Evolutionary conservation across 2,329 filamentous ascomycete genomes (phyloP).

Genomic region (Macrophomina phaseolina): DNA sequence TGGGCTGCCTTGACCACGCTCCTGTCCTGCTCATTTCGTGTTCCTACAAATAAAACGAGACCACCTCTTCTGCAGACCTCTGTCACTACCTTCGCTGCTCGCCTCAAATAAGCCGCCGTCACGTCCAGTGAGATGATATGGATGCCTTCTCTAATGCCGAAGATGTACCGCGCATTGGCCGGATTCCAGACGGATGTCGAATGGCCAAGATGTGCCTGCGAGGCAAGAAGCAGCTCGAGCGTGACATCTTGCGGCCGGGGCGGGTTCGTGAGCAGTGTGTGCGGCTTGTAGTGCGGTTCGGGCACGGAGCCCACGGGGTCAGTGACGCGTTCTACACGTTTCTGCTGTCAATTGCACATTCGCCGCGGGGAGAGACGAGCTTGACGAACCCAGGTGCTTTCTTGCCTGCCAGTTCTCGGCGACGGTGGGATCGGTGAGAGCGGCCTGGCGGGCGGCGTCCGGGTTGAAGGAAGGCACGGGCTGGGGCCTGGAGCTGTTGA

Average conservation of each 20-base stretch:
- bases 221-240: constrained; percentile 76
- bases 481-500: constrained; percentile 34
- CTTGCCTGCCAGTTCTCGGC: constrained; percentile 51
- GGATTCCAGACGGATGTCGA: constrained; percentile 87
- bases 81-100: constrained; percentile 89
- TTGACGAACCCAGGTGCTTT: constrained; percentile 46
- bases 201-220: constrained; percentile 72
- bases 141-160: constrained; percentile 83
- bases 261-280: constrained; percentile 71
- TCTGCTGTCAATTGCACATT: constrained; percentile 15
- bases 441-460: constrained; percentile 30
- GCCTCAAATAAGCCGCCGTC: constrained; percentile 86
- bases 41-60: constrained; percentile 89
- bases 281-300: constrained; percentile 66
- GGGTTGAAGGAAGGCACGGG: constrained; percentile 34
- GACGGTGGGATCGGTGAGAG: constrained; percentile 32
- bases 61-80: constrained; percentile 84
- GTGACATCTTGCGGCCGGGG: constrained; percentile 80
- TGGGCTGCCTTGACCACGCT: constrained; percentile 81
- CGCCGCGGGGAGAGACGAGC: not conserved
- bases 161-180: constrained; percentile 91
- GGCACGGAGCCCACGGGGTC: constrained; percentile 47
- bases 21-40: constrained; percentile 78
- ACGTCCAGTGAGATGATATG: constrained; percentile 93
- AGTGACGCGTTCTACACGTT: constrained; percentile 40